A percentile compares a stretch with the other conserved stretches of the same genome.
Evolutionary conservation across 2,329 filamentous ascomycete species (phyloP).

Genomic region (Ophiostoma sp.): DNA sequence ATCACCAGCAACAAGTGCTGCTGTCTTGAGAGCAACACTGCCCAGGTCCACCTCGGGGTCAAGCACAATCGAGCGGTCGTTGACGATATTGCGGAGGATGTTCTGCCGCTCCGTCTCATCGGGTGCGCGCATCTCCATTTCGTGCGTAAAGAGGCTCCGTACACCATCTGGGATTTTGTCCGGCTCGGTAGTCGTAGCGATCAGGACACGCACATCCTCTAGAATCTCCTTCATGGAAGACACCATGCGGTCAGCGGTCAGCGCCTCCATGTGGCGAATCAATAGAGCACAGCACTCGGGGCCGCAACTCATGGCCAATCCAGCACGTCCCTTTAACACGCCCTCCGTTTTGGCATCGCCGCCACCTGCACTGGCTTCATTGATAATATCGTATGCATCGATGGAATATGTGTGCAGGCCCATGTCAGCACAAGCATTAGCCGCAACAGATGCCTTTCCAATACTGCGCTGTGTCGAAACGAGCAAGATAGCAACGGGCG

Average conservation of each 20-base stretch:
- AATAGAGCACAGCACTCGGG: conserved; percentile 75
- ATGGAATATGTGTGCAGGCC: conserved; percentile 85
- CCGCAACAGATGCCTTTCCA: conserved; percentile 77
- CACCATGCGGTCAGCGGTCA: conserved; percentile 87
- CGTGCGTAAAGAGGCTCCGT: conserved; percentile 87
- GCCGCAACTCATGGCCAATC: conserved; percentile 83
- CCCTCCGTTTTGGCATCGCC: conserved; percentile 93
- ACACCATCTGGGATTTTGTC: conserved; percentile 91
- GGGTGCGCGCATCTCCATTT: conserved; percentile 86
- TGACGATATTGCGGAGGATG: conserved; percentile 72
- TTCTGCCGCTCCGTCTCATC: conserved; percentile 89
- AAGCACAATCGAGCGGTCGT: conserved; percentile 68
- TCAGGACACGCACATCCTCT: conserved; percentile 70
- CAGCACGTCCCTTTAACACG: conserved; percentile 78
- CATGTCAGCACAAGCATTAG: conserved; percentile 75
- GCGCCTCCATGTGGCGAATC: conserved; percentile 82
- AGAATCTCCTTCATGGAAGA: conserved; percentile 79
- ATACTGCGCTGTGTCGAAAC: conserved; percentile 90
- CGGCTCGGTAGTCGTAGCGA: conserved; percentile 91
- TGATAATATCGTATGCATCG: conserved; percentile 88
- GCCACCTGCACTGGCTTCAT: conserved; percentile 80
- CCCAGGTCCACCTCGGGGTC: conserved; percentile 78
- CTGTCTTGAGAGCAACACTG: conserved; percentile 87
- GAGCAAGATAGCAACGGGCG: conserved; percentile 79
- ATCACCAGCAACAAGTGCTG: conserved; percentile 89